These are phyloP conservation scores for Incumbomyces lentus DNA, from an alignment of 2,329 filamentous ascomycete species.

Conservation along the genomic window DNA sequence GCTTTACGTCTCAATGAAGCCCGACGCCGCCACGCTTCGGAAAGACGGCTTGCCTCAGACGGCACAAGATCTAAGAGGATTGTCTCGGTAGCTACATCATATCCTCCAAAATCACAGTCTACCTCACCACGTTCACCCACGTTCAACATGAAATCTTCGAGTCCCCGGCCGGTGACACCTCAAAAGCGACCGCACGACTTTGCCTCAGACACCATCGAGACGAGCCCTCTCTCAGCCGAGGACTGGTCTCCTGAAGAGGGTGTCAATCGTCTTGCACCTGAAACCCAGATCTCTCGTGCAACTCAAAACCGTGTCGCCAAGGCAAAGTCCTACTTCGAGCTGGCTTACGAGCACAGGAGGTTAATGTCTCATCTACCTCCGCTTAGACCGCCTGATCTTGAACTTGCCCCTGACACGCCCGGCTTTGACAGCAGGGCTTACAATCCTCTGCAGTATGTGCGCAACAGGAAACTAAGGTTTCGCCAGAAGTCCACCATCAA, in stretches of 20 bases:
- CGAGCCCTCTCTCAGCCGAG: not conserved
- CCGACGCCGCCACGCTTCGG: slow-evolving; percentile 50
- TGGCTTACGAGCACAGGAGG: slow-evolving; percentile 73
- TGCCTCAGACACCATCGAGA: not conserved
- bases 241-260: slow-evolving; percentile 21
- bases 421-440: slow-evolving; percentile 48
- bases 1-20: slow-evolving; percentile 81
- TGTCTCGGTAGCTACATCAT: slow-evolving; percentile 11
- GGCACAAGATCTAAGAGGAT: slow-evolving; percentile 17
- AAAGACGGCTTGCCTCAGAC: slow-evolving; percentile 34
- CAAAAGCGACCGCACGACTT: not conserved
- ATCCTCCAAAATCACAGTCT: slow-evolving; percentile 7
- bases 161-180: not conserved
- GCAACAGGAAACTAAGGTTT: slow-evolving; percentile 76
- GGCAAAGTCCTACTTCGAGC: slow-evolving; percentile 73
- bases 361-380: slow-evolving; percentile 71
- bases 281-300: slow-evolving; percentile 55
- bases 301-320: slow-evolving; percentile 75
- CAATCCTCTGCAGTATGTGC: slow-evolving; percentile 85
- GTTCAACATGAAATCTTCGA: not conserved
- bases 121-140: not conserved
- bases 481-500: slow-evolving; percentile 67
- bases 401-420: slow-evolving; percentile 19
- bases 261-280: slow-evolving; percentile 26
- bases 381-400: slow-evolving; percentile 32